These are phyloP conservation scores for Rhynchosporium secalis DNA, from an alignment of 2,329 filamentous ascomycete genomes.

Conservation along the genomic window DNA sequence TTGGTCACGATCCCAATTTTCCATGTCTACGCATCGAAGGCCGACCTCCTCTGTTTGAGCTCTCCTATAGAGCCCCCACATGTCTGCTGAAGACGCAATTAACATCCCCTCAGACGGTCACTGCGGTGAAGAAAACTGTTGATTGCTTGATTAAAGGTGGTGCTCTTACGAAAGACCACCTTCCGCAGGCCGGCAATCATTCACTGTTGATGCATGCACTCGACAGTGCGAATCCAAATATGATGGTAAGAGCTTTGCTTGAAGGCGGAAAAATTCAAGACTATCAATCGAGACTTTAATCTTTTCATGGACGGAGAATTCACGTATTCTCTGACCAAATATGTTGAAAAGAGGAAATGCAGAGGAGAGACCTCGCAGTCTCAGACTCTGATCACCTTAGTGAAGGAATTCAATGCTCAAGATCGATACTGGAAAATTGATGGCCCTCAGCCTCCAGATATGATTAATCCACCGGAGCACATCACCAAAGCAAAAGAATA, in stretches of 20 bases:
- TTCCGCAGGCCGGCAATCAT: conserved; percentile 56
- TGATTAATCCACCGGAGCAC: conserved; percentile 20
- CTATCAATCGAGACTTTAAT: conserved; percentile 60
- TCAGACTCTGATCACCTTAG: conserved; percentile 22
- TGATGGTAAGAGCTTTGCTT: conserved; percentile 57
- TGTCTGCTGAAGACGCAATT: conserved; percentile 44
- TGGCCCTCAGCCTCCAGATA: conserved; percentile 25
- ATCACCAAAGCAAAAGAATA: conserved; percentile 25
- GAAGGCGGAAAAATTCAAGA: conserved; percentile 65
- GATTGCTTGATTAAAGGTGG: conserved; percentile 55
- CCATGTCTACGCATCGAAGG: conserved; percentile 63
- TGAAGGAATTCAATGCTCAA: conserved; percentile 21
- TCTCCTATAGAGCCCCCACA: conserved; percentile 55
- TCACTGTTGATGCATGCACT: conserved; percentile 62
- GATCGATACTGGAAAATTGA: conserved; percentile 27
- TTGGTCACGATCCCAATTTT: conserved; percentile 64
- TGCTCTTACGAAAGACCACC: conserved; percentile 49
- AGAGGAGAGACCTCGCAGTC: conserved; percentile 19
- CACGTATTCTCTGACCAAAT: conserved; percentile 66
- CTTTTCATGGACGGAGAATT: conserved; percentile 52
- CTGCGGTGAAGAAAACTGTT: conserved; percentile 58
- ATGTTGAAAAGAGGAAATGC: conserved; percentile 44
- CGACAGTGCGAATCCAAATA: conserved; percentile 54
- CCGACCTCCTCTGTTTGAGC: conserved; percentile 62
- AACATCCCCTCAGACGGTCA: conserved; percentile 50